A percentile compares a stretch with the other conserved stretches of the same genome.
phyloP scores from a whole-genome alignment of 148 eudicot genomes.

The Vaccinium darrowii region DNA sequence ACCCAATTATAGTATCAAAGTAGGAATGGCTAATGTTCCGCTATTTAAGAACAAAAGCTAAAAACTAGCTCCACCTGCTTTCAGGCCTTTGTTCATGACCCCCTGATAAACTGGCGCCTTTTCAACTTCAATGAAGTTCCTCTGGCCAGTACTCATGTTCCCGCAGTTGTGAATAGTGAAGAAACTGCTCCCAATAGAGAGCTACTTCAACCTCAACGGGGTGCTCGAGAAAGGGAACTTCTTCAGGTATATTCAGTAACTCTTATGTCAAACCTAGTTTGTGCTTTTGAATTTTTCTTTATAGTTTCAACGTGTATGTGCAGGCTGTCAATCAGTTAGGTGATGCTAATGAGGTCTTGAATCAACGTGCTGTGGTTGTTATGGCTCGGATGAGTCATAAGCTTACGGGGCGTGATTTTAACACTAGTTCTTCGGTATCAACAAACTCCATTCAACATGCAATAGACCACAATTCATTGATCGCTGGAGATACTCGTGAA shows the following conservation, averaged over 20 bases:
- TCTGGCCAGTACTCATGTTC: conserved; percentile 50
- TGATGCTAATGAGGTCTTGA: conserved; percentile 95
- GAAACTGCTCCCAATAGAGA: conserved; percentile 60
- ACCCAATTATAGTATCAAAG: not conserved
- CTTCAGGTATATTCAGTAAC: conserved; percentile 59
- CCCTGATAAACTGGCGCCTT: conserved; percentile 97
- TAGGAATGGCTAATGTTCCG: not conserved
- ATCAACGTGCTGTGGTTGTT: conserved; percentile 93
- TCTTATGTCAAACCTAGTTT: not conserved
- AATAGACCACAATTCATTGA: conserved; percentile 54
- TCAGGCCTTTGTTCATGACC: conserved; percentile 98
- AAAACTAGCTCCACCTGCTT: conserved; percentile 12
- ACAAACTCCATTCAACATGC: conserved; percentile 52
- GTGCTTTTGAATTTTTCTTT: conserved; percentile 3
- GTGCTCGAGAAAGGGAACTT: conserved; percentile 87
- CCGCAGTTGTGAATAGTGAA: conserved; percentile 62
- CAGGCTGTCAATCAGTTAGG: conserved; percentile 96
- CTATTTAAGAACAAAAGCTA: not conserved
- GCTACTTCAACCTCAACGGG: conserved; percentile 86
- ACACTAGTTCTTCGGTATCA: conserved; percentile 42
- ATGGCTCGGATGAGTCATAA: conserved; percentile 98
- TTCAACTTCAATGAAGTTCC: conserved; percentile 98
- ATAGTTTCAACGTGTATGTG: conserved; percentile 12
- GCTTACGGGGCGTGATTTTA: conserved; percentile 96
- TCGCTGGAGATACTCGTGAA: conserved; percentile 74